phyloP scores from a whole-genome alignment of 768 basidiomycete species.

The Leccinum rimulosum region DNA sequence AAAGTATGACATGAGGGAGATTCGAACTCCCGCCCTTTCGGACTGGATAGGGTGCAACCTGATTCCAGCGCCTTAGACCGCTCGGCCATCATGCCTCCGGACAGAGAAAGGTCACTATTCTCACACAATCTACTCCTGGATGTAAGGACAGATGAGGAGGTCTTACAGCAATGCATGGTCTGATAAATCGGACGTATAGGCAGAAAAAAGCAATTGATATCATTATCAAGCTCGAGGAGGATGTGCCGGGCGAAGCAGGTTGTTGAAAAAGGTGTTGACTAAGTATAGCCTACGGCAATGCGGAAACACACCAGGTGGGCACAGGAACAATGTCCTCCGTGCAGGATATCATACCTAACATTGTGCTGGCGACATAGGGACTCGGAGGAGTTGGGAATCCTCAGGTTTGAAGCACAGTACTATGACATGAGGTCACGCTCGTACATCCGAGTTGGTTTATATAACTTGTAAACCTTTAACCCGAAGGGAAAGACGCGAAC shows the following conservation, averaged over 20 bases:
- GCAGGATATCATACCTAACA: neutral
- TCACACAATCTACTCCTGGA: neutral
- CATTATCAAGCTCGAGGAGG: neutral
- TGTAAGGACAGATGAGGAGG: too few relatives aligned
- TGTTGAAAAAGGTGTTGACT: neutral
- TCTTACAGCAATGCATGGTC: neutral
- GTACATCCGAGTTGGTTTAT: neutral
- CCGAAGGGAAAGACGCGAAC: too few relatives aligned
- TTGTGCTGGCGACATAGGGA: neutral
- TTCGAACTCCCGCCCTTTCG: slow-evolving; percentile 37
- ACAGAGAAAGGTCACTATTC: neutral
- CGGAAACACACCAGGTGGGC: neutral
- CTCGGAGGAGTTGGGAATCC: neutral
- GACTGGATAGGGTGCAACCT: slow-evolving; percentile 33
- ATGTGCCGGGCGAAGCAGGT: neutral
- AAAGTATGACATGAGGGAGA: slow-evolving; percentile 32
- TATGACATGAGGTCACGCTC: too few relatives aligned
- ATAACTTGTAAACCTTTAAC: neutral
- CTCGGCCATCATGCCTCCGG: slow-evolving; percentile 47
- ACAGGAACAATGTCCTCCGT: neutral
- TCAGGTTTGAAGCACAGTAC: neutral
- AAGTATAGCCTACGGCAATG: neutral
- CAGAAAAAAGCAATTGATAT: neutral
- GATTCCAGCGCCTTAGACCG: slow-evolving; percentile 61
- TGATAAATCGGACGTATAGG: neutral